These are phyloP conservation scores for Dryas octopetala DNA, from an alignment of 306 rosid species.

Conservation along the genomic window DNA sequence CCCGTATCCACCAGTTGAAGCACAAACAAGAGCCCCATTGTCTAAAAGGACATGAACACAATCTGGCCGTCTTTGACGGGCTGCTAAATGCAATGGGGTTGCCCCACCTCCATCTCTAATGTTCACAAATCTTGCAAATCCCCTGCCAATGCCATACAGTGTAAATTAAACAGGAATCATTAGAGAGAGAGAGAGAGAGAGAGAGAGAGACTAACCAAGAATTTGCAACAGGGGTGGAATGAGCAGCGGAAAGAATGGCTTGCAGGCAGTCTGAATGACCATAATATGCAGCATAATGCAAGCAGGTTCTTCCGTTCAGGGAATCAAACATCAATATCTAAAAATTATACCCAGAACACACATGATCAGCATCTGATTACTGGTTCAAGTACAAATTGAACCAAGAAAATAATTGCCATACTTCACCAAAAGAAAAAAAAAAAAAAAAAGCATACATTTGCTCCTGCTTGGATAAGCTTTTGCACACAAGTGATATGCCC, in stretches of 20 bases:
- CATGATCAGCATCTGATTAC: conserved; percentile 14
- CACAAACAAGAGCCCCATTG: conserved; percentile 85
- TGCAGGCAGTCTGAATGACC: conserved; percentile 79
- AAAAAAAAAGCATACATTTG: conserved; percentile 56
- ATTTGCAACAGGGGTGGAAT: conserved; percentile 63
- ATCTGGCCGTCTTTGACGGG: conserved; percentile 61
- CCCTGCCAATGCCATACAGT: conserved; percentile 51
- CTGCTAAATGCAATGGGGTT: conserved; percentile 83
- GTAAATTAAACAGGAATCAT: conserved; percentile 9
- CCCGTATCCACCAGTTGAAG: conserved; percentile 80
- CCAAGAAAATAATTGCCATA: conserved; percentile 2
- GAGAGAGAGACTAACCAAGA: conserved; percentile 56
- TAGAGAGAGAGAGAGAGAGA: not conserved
- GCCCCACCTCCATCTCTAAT: conserved; percentile 87
- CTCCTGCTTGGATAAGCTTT: conserved; percentile 76
- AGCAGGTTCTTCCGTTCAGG: conserved; percentile 67
- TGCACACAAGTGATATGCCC: conserved; percentile 67
- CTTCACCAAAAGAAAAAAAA: not conserved
- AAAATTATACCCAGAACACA: conserved; percentile 21
- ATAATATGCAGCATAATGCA: conserved; percentile 82
- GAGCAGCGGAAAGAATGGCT: conserved; percentile 75
- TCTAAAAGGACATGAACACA: conserved; percentile 67
- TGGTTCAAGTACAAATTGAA: conserved; percentile 3
- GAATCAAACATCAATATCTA: conserved; percentile 91
- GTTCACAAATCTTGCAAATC: conserved; percentile 84